Percentiles rank a stretch among this genome's conserved stretches.
Conservation (phyloP, 176 grass and related monocot genomes). For the Eragrostis nindensis region DNA sequence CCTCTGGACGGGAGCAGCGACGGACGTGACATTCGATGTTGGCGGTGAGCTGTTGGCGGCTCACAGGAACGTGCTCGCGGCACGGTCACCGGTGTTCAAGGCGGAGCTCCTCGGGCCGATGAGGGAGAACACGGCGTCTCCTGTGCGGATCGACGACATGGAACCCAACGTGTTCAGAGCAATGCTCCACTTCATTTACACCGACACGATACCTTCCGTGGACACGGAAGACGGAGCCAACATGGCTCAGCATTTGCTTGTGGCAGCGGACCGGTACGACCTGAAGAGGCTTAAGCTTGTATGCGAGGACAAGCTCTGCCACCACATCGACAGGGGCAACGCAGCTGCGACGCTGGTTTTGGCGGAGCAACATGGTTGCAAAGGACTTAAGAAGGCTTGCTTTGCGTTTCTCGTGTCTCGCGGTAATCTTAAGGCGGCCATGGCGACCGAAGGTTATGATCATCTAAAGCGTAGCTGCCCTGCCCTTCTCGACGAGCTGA, state of each 20-base stretch:
- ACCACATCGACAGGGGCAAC: conserved; percentile 17
- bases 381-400: too few relatives aligned
- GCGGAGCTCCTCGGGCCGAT: neutral
- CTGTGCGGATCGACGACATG: neutral
- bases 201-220: conserved; percentile 11
- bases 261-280: conserved; percentile 26
- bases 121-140: neutral
- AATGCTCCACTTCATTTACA: conserved; percentile 43
- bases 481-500: too few relatives aligned
- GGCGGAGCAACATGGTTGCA: conserved; percentile 28
- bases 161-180: conserved; percentile 23
- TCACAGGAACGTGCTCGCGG: conserved; percentile 10
- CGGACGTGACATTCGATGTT: neutral
- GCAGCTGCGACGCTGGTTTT: conserved; percentile 39
- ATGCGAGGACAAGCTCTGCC: neutral
- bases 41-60: conserved; percentile 8
- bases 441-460: too few relatives aligned
- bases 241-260: conserved; percentile 41
- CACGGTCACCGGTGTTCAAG: neutral
- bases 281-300: conserved; percentile 39
- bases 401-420: too few relatives aligned
- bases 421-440: too few relatives aligned
- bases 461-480: too few relatives aligned
- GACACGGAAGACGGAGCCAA: neutral
- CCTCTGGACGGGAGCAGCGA: too few relatives aligned